Percentiles rank a stretch among this genome's conserved stretches.
phyloP scores from a whole-genome alignment of 495 filamentous ascomycete species.

The Neurospora sp. region DNA sequence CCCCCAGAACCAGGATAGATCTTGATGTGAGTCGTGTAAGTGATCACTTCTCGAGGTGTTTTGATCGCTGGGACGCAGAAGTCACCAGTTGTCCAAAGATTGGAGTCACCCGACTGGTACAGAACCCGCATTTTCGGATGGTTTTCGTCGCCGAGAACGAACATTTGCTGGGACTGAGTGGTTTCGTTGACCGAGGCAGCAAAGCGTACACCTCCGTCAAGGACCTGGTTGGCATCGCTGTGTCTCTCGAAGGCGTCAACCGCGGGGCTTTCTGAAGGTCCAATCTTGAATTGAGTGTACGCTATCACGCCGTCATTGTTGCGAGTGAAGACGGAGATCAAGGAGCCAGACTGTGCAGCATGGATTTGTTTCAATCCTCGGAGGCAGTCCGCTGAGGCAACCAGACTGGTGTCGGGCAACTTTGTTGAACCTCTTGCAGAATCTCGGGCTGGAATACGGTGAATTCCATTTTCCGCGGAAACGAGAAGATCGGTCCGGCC shows the following conservation, averaged over 20 bases:
- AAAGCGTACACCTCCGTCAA: background rate
- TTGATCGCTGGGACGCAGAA: background rate
- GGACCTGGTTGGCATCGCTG: background rate
- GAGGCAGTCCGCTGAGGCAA: background rate
- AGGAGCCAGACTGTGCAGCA: background rate
- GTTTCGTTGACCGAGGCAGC: background rate
- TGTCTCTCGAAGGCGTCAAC: background rate
- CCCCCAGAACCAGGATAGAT: background rate
- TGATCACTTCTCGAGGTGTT: background rate
- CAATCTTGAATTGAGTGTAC: background rate
- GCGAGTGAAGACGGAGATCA: background rate
- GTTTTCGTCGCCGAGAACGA: background rate
- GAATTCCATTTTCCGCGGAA: background rate
- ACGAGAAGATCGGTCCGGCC: background rate
- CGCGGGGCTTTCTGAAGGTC: background rate
- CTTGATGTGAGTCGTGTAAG: background rate
- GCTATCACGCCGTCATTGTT: background rate
- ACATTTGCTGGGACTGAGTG: background rate
- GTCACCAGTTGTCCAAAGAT: background rate
- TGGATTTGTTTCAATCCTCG: background rate
- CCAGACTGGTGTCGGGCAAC: background rate
- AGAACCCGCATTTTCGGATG: background rate
- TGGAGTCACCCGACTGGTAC: background rate
- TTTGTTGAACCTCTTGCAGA: background rate
- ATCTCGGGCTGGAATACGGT: background rate